Evolutionary conservation across 306 rosid genomes (phyloP), one percentile per base, ranked within the genome.

Genomic region (barrel medic (Medicago truncatula)): DNA sequence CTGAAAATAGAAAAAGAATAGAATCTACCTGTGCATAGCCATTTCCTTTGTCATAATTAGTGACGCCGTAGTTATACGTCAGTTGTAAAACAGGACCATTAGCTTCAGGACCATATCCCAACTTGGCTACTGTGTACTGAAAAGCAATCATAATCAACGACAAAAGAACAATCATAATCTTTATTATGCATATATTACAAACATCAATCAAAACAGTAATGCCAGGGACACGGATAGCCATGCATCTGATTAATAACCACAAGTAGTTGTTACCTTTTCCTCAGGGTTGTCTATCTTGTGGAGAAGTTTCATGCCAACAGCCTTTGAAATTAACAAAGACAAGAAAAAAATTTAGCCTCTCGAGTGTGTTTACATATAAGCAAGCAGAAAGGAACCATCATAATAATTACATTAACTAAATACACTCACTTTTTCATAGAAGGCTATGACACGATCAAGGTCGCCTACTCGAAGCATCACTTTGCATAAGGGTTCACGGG

Each of bases 251-350:
- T 46, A 18, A 67, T 53, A 64, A 57, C 61, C 16, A 9, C 61
- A 74, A 10, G 39, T 50, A 17, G 57, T 78, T 75, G 25, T 85
- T 85, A 91, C 98, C 98, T 94, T 91, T 67, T 87, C 67, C 75
- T 89, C 96, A 0, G 93, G 94, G 76, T 88, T 88, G 80, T 94
- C 97, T 46, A 87, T 81, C 80, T 67, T 91, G 79, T 83, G 82
- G 52, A 94, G 97, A 83, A 94, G 97, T 86, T 88, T 87, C 98
- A 94, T 87, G 64, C 98, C 98, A 79, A 83, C 86, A 80, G 97
- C 96, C 98, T 91, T 80, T 8, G 46, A 59, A 62, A 84, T 72
- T 59, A 75, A 69, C 56, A 75, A 54, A 61, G 58, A 62, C 70
- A 70, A 7, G 65, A 72, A 28, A 74, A 78, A 39, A 38, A 65